phyloP scores from a whole-genome alignment of 495 filamentous ascomycete genomes.

The Saxophila tyrrhenica region DNA sequence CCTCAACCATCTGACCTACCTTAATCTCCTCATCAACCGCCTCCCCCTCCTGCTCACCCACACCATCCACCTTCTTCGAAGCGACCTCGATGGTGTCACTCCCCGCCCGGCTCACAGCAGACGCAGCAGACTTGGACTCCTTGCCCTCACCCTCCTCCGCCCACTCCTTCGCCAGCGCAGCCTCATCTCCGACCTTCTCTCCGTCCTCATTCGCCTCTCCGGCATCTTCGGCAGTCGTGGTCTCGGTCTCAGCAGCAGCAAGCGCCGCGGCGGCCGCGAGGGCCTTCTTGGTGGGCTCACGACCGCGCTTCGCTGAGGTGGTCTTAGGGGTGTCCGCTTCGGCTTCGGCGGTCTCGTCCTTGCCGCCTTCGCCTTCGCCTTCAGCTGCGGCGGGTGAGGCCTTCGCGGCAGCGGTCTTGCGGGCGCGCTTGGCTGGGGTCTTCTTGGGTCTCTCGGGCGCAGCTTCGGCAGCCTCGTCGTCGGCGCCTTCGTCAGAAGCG shows the following conservation, averaged over 20 bases:
- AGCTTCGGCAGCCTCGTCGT: neutral
- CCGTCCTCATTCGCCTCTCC: too few relatives aligned
- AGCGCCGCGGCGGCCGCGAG: neutral
- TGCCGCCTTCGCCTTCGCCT: neutral
- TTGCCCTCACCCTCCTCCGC: neutral
- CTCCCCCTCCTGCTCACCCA: neutral
- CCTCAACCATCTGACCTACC: neutral
- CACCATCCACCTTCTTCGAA: neutral
- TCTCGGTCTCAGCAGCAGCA: neutral
- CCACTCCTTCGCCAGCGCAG: neutral
- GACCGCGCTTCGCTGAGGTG: neutral
- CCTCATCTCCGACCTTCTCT: neutral
- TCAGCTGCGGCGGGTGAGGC: neutral
- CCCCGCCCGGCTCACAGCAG: neutral
- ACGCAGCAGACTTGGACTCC: neutral
- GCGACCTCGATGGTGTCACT: too few relatives aligned
- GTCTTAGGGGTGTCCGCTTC: neutral
- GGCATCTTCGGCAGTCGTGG: too few relatives aligned
- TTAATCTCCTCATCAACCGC: neutral
- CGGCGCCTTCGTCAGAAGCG: too few relatives aligned
- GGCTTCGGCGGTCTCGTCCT: neutral
- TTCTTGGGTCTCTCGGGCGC: neutral
- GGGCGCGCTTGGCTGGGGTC: conserved; percentile 5
- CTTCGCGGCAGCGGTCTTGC: neutral
- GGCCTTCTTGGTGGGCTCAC: neutral